These are phyloP conservation scores for Abeoforma whisleri DNA, from an alignment of 78 protist genomes.

Conservation along the genomic window DNA sequence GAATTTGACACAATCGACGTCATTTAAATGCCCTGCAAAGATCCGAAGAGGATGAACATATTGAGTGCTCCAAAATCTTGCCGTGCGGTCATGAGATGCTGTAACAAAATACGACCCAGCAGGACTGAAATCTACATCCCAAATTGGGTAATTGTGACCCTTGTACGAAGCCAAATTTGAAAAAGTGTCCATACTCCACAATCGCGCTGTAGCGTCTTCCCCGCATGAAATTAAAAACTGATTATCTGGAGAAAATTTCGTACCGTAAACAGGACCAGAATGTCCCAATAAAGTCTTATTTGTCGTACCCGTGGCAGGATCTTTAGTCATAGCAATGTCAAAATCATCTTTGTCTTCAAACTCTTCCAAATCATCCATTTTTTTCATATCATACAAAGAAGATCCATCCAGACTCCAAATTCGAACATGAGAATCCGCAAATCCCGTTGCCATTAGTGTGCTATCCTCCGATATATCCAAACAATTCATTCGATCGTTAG, in stretches of 20 bases:
- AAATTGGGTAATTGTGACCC: conserved; percentile 83
- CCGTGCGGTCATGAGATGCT: conserved; percentile 78
- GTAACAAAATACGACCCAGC: conserved; percentile 76
- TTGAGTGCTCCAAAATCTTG: conserved; percentile 79
- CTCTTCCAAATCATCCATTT: neutral
- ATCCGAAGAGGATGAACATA: conserved; percentile 61
- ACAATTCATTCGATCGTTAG: conserved; percentile 41
- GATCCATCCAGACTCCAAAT: conserved; percentile 57
- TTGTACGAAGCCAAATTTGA: conserved; percentile 64
- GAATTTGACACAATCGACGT: conserved; percentile 73
- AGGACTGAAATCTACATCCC: conserved; percentile 73
- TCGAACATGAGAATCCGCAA: conserved; percentile 52
- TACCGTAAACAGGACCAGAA: conserved; percentile 61
- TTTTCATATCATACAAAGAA: neutral
- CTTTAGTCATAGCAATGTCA: neutral
- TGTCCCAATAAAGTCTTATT: conserved; percentile 57
- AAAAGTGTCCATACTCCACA: conserved; percentile 70
- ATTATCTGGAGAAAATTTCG: conserved; percentile 52
- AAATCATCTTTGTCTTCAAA: conserved; percentile 1
- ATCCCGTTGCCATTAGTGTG: conserved; percentile 50
- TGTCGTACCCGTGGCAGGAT: neutral
- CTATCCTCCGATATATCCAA: conserved; percentile 48
- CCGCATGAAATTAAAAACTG: conserved; percentile 56
- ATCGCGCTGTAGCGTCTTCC: conserved; percentile 63
- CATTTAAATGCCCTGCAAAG: conserved; percentile 76